Evolutionary conservation across 352 stramenopile species (phyloP).

Genomic region (Phytophthora aleatoria): DNA sequence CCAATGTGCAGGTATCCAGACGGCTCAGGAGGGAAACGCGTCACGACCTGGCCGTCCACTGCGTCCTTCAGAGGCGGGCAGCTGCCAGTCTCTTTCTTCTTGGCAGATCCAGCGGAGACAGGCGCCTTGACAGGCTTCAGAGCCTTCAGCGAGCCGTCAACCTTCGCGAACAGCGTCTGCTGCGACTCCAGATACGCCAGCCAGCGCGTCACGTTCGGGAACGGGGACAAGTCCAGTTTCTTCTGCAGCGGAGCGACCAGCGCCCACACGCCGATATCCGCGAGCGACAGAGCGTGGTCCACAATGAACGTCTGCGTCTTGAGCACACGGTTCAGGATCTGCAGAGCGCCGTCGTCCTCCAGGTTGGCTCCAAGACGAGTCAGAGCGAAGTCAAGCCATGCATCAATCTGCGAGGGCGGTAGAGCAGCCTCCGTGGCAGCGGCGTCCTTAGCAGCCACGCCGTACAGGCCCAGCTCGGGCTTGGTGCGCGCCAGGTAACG

Average conservation of each 20-base stretch:
- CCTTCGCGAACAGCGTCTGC: constrained; percentile 59
- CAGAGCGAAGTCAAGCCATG: constrained; percentile 95
- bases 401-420: constrained; percentile 77
- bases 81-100: constrained; percentile 89
- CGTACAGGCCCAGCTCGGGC: constrained; percentile 59
- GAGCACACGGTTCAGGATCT: constrained; percentile 91
- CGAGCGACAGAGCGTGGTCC: constrained; percentile 93
- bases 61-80: constrained; percentile 95
- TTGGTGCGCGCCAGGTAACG: constrained; percentile 62
- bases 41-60: constrained; percentile 95
- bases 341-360: constrained; percentile 50
- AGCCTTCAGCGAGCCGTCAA: constrained; percentile 54
- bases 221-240: constrained; percentile 52
- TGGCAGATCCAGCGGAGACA: constrained; percentile 14
- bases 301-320: constrained; percentile 94
- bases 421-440: constrained; percentile 33
- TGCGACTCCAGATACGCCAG: constrained; percentile 61
- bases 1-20: constrained; percentile 99
- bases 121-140: constrained; percentile 43
- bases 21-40: constrained; percentile 98
- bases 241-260: constrained; percentile 52
- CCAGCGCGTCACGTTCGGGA: constrained; percentile 81
- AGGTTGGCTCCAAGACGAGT: constrained; percentile 46
- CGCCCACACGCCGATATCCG: constrained; percentile 95
- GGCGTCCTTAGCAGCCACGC: constrained; percentile 54